Evolutionary conservation across 116 monocot species (phyloP), one percentile per base, ranked within the genome.

Genomic region (Papilionanthe hybrid): DNA sequence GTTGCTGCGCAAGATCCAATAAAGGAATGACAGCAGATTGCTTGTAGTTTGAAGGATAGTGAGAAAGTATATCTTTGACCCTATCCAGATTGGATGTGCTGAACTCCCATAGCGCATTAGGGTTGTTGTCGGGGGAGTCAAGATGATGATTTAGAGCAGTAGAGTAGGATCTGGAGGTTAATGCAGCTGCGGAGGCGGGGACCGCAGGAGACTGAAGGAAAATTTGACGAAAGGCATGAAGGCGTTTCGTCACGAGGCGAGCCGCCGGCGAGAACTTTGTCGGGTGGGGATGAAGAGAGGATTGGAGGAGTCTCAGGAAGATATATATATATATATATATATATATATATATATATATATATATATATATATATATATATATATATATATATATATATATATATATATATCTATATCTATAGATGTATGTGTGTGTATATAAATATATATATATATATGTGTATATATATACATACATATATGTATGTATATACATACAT

Each of bases 31-130:
- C 89, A 79, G 88, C 97, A 80, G 97, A 97, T 77, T 97, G 94
- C 87, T 94, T 97, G 78, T 97, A 97, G 84, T 97, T 97, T 42
- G 94, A 89, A 87, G 97, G 97, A 82, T 97, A 97, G 80, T 94
- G 91, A 55, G 97, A 92, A 43, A 97, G 28, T 67, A 97, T 97
- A 77, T 97, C 97, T 75, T 94, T 91, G 68, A 85, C 94, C 91
- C 78, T 94, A 53, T 89, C 84, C 86, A 84, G 86, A 45, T 97
- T 97, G n/a, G 84, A 75, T 58, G 89, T 80, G 57, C 80, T 79
- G 87, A 97, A 97, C 65, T 91, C 91, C 97, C 97, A 97, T 48
- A 81, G 83, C 82, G 82, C 80, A 48, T 85, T 83, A 22, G 92
- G 68, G 15, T 88, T 97, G 74, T 94, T 97, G 60, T 94, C 97